A percentile compares a stretch with the other conserved stretches of the same genome.
Evolutionary conservation across 2,329 filamentous ascomycete species (phyloP).

Genomic region (Xylaria sp.): DNA sequence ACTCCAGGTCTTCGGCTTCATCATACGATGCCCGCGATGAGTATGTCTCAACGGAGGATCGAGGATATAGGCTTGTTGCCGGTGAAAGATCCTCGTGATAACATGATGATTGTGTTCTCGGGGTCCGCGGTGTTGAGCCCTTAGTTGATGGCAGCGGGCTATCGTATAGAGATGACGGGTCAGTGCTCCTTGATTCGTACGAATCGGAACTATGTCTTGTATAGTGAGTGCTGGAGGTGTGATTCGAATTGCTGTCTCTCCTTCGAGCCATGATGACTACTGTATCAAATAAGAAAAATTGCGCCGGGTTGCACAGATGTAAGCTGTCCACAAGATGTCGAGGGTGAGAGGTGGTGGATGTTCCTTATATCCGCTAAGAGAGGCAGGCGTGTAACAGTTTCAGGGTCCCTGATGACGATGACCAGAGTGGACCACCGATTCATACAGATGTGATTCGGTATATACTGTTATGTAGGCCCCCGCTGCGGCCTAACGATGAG

Average conservation of each 20-base stretch:
- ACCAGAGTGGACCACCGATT: slow-evolving; percentile 41
- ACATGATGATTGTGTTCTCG: slow-evolving; percentile 39
- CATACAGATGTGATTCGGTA: slow-evolving; percentile 44
- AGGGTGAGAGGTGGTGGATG: slow-evolving; percentile 31
- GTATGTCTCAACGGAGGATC: slow-evolving; percentile 80
- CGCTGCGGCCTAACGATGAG: slow-evolving; percentile 47
- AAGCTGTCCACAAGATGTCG: slow-evolving; percentile 25
- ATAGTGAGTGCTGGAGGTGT: slow-evolving; percentile 54
- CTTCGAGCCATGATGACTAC: slow-evolving; percentile 51
- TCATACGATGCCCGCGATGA: slow-evolving; percentile 75
- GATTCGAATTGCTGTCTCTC: slow-evolving; percentile 51
- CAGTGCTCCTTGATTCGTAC: slow-evolving; percentile 60
- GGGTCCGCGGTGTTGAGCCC: slow-evolving; percentile 42
- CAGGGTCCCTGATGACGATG: slow-evolving; percentile 42
- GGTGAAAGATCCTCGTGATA: slow-evolving; percentile 54
- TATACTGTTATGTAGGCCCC: slow-evolving; percentile 29
- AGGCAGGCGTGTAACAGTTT: slow-evolving; percentile 40
- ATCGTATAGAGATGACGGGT: slow-evolving; percentile 59
- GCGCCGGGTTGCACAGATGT: slow-evolving; percentile 29
- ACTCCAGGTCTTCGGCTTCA: slow-evolving; percentile 58
- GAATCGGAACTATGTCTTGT: slow-evolving; percentile 59
- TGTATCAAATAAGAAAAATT: slow-evolving; percentile 38
- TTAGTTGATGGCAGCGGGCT: slow-evolving; percentile 56
- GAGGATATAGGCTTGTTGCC: slow-evolving; percentile 57
- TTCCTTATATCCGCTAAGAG: slow-evolving; percentile 44